A percentile compares a stretch with the other conserved stretches of the same genome.
Conservation (phyloP, 805 yeast genomes). For the Candida easanensis region DNA sequence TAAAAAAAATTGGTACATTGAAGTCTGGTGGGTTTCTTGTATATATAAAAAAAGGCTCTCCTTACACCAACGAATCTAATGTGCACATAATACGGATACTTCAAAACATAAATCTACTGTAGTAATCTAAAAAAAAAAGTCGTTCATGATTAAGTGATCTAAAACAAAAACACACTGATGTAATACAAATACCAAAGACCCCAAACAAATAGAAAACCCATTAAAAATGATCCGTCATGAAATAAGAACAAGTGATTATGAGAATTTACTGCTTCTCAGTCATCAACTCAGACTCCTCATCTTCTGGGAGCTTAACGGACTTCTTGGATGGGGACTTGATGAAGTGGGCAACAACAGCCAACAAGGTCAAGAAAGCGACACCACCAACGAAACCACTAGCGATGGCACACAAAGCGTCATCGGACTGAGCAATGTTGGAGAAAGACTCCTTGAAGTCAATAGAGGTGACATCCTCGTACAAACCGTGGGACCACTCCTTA, state of each 20-base stretch:
- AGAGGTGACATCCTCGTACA: slow-evolving; percentile 14
- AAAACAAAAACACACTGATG: too few species aligned
- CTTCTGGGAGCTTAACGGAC: slow-evolving; percentile 3
- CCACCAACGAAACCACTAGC: slow-evolving; percentile 12
- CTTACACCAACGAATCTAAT: too few species aligned
- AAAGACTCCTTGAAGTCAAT: slow-evolving; percentile 18
- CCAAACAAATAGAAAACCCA: too few species aligned
- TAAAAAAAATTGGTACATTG: slow-evolving; percentile 11
- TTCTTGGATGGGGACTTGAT: background rate
- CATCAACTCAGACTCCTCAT: slow-evolving; percentile 7
- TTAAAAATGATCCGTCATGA: too few species aligned
- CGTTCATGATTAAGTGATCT: too few species aligned
- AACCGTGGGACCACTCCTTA: slow-evolving; percentile 11
- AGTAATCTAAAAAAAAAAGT: too few species aligned
- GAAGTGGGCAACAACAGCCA: slow-evolving; percentile 4
- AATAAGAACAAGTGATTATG: too few species aligned
- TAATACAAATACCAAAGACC: too few species aligned
- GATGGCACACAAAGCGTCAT: slow-evolving; percentile 14
- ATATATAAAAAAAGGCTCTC: background rate
- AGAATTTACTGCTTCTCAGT: slow-evolving; percentile 13
- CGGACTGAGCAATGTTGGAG: slow-evolving; percentile 6
- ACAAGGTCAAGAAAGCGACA: slow-evolving; percentile 3
- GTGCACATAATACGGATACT: too few species aligned
- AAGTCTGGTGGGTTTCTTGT: background rate
- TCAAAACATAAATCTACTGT: too few species aligned